phyloP scores from a whole-genome alignment of 805 yeast species.

The Hanseniaspora pseudoguilliermondii region DNA sequence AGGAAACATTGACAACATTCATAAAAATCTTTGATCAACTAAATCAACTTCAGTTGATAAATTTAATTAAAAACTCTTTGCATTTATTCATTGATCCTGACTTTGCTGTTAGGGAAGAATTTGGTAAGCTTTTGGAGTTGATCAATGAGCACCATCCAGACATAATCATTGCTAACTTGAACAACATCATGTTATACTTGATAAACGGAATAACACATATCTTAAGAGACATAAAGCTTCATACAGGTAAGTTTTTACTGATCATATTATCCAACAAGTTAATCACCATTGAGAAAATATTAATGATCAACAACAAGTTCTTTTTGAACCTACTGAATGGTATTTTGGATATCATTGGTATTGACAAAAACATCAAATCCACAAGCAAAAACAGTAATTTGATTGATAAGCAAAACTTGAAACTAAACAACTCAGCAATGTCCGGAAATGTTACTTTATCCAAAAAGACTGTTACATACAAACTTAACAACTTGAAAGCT shows the following conservation, averaged over 20 bases:
- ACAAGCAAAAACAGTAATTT: conserved; percentile 22
- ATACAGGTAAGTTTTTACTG: conserved; percentile 52
- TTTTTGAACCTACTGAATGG: conserved; percentile 61
- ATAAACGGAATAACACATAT: conserved; percentile 93
- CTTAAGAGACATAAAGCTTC: conserved; percentile 57
- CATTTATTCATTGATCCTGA: conserved; percentile 44
- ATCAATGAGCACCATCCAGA: conserved; percentile 40
- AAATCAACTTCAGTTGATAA: conserved; percentile 18
- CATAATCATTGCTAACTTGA: conserved; percentile 47
- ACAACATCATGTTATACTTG: conserved; percentile 54
- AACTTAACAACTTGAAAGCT: conserved; percentile 12
- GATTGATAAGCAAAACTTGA: conserved; percentile 21
- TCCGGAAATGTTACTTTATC: conserved; percentile 15
- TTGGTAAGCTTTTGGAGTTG: conserved; percentile 36
- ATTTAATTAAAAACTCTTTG: conserved; percentile 30
- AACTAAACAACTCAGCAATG: conserved; percentile 8
- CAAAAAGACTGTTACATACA: conserved; percentile 8
- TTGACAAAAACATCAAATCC: conserved; percentile 17
- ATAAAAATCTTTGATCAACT: conserved; percentile 32
- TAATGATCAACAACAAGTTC: conserved; percentile 49
- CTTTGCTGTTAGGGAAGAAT: conserved; percentile 47
- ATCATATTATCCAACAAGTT: conserved; percentile 2
- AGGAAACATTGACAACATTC: conserved; percentile 49
- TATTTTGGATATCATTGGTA: conserved; percentile 53
- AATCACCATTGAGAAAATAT: conserved; percentile 25